These are phyloP conservation scores for Kuraishia piskuri DNA, from an alignment of 805 yeast genomes.

Conservation along the genomic window DNA sequence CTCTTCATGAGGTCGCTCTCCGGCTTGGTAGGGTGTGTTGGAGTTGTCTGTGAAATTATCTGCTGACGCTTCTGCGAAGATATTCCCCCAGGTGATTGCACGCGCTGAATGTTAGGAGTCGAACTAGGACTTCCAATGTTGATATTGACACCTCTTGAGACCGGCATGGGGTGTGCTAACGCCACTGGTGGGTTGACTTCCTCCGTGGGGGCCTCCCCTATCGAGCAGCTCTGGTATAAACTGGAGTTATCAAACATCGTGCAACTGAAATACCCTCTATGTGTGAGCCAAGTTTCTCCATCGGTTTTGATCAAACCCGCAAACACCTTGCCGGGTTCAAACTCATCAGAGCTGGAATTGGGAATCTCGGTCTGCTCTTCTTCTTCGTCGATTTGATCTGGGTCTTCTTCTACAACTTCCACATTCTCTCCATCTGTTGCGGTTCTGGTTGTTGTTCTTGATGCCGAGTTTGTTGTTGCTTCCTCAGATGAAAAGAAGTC, in stretches of 20 bases:
- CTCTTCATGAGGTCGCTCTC: not conserved
- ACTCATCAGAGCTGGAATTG: not conserved
- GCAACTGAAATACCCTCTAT: slow-evolving; percentile 9
- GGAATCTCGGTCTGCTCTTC: not conserved
- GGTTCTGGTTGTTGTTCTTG: slow-evolving; percentile 9
- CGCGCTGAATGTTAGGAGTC: not conserved
- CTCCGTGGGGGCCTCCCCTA: not conserved
- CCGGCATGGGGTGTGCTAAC: not conserved
- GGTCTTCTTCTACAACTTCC: slow-evolving; percentile 7
- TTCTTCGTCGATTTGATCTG: slow-evolving; percentile 3
- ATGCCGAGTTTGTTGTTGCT: not conserved
- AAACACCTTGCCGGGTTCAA: slow-evolving; percentile 6
- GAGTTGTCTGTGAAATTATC: not conserved
- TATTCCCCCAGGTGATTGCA: not conserved
- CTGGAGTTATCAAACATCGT: slow-evolving; percentile 1
- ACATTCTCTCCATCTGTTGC: slow-evolving; percentile 7
- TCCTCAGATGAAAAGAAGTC: slow-evolving; percentile 3
- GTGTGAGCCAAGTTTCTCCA: slow-evolving; percentile 8
- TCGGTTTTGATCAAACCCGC: slow-evolving; percentile 15
- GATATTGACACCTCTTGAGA: not conserved
- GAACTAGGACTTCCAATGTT: slow-evolving; percentile 4
- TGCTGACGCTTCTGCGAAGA: not conserved
- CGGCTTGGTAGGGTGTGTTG: slow-evolving; percentile 7
- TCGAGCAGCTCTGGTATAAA: slow-evolving; percentile 1
- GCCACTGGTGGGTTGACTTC: not conserved